Evolutionary conservation across 1,139 yeast genomes (phyloP).

Genomic region (Pneumocystis carinii): DNA sequence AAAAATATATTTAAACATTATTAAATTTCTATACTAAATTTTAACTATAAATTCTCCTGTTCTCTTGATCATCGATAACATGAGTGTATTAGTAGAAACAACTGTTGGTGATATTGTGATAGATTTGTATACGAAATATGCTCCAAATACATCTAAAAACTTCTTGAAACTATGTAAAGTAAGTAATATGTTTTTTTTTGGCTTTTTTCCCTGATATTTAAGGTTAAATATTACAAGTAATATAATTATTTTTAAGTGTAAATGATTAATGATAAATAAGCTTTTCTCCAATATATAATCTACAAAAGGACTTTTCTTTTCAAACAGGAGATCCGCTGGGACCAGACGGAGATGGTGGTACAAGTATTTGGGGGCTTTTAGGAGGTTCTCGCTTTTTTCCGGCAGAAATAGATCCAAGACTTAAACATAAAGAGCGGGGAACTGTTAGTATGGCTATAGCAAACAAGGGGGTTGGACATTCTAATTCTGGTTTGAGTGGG

Average conservation of each 20-base stretch:
- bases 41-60: neutral
- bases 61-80: neutral
- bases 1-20: too few relatives aligned
- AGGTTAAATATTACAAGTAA: constrained; percentile 32
- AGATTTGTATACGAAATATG: constrained; percentile 31
- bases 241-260: neutral
- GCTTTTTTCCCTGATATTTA: neutral
- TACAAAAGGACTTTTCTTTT: constrained; percentile 28
- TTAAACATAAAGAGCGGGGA: constrained; percentile 25
- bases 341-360: constrained; percentile 28
- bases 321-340: constrained; percentile 38
- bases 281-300: constrained; percentile 35
- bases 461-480: constrained; percentile 5
- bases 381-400: constrained; percentile 14
- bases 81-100: constrained; percentile 8
- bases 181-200: neutral
- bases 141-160: constrained; percentile 31
- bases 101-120: constrained; percentile 34
- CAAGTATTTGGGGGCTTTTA: constrained; percentile 25
- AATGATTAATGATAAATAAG: neutral
- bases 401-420: constrained; percentile 16
- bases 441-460: constrained; percentile 27
- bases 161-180: constrained; percentile 41
- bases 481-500: constrained; percentile 18
- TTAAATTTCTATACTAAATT: too few relatives aligned